Evolutionary conservation across 495 filamentous ascomycete genomes (phyloP).

Genomic region (Pyrenopolyporus hunteri): DNA sequence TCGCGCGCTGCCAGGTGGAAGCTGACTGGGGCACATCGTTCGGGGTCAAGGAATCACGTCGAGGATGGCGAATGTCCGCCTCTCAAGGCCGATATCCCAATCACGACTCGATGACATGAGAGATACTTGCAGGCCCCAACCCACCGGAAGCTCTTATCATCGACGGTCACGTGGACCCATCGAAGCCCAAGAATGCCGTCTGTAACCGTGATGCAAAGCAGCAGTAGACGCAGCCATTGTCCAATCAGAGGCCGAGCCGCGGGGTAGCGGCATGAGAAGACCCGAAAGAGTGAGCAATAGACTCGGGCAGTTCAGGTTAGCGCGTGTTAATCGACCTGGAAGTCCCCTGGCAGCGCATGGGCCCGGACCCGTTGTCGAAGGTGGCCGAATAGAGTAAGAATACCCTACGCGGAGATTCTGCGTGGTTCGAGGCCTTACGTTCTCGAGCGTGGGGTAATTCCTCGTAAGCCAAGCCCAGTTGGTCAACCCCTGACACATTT

Average conservation of each 20-base stretch:
- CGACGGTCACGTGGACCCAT: slow-evolving; percentile 39
- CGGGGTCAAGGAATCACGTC: slow-evolving; percentile 16
- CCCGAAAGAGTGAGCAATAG: slow-evolving; percentile 27
- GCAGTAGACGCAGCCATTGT: slow-evolving; percentile 26
- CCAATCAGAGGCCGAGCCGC: slow-evolving; percentile 35
- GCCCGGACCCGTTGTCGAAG: slow-evolving; percentile 17
- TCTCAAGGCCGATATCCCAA: slow-evolving; percentile 33
- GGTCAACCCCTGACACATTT: slow-evolving; percentile 4
- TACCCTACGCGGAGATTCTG: slow-evolving; percentile 14
- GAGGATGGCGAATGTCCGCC: slow-evolving; percentile 29
- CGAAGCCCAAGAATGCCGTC: slow-evolving; percentile 30
- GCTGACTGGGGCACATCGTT: slow-evolving; percentile 27
- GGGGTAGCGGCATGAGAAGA: slow-evolving; percentile 18
- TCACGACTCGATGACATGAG: slow-evolving; percentile 40
- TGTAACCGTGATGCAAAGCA: slow-evolving; percentile 34
- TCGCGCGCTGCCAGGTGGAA: slow-evolving; percentile 7
- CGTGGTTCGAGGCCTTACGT: slow-evolving; percentile 21
- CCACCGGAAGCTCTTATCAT: slow-evolving; percentile 39
- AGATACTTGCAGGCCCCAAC: slow-evolving; percentile 29
- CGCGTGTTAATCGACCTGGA: slow-evolving; percentile 22
- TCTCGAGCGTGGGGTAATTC: slow-evolving; percentile 33
- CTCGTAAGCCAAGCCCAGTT: slow-evolving; percentile 13
- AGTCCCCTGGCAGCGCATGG: slow-evolving; percentile 5
- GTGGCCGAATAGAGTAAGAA: slow-evolving; percentile 31
- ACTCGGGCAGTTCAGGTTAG: slow-evolving; percentile 26